These are phyloP conservation scores for Drechmeria coniospora DNA, from an alignment of 2,329 filamentous ascomycete species.

Conservation along the genomic window DNA sequence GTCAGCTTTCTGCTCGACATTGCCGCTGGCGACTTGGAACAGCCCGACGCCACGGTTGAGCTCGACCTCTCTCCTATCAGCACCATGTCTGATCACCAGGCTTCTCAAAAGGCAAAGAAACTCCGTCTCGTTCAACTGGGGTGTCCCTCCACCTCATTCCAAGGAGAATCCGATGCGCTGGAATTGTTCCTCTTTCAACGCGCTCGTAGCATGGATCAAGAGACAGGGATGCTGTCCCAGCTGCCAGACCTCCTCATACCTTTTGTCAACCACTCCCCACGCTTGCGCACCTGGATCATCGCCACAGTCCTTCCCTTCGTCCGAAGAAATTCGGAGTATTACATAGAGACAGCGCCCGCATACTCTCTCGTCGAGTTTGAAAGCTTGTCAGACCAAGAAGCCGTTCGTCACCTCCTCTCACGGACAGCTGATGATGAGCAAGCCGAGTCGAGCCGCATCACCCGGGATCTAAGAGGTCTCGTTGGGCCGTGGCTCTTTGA, in stretches of 20 bases:
- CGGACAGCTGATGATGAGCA: conserved; percentile 31
- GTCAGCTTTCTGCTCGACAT: conserved; percentile 44
- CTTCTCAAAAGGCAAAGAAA: conserved; percentile 46
- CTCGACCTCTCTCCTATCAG: conserved; percentile 42
- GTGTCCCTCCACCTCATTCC: conserved; percentile 29
- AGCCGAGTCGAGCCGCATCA: conserved; percentile 24
- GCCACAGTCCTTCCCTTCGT: conserved; percentile 54
- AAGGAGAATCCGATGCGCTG: conserved; percentile 37
- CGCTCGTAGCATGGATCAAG: conserved; percentile 51
- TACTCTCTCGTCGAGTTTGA: conserved; percentile 50
- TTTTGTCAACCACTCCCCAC: conserved; percentile 47
- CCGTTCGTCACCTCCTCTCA: conserved; percentile 45
- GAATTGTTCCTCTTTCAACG: conserved; percentile 52
- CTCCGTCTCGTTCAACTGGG: conserved; percentile 45
- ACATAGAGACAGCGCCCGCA: conserved; percentile 32
- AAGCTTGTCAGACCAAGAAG: conserved; percentile 39
- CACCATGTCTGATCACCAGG: conserved; percentile 45
- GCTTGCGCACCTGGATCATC: conserved; percentile 52
- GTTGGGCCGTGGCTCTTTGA: conserved; percentile 26
- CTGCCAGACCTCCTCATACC: conserved; percentile 52
- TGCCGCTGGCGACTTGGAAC: conserved; percentile 28
- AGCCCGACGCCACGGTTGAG: conserved; percentile 22
- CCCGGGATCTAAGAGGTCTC: conserved; percentile 48
- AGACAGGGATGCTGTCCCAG: conserved; percentile 56
- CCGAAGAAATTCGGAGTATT: conserved; percentile 55